Evolutionary conservation across 108 stramenopile genomes (phyloP), one percentile per base, ranked within the genome.

Genomic region (Schizochytrium sp.): DNA sequence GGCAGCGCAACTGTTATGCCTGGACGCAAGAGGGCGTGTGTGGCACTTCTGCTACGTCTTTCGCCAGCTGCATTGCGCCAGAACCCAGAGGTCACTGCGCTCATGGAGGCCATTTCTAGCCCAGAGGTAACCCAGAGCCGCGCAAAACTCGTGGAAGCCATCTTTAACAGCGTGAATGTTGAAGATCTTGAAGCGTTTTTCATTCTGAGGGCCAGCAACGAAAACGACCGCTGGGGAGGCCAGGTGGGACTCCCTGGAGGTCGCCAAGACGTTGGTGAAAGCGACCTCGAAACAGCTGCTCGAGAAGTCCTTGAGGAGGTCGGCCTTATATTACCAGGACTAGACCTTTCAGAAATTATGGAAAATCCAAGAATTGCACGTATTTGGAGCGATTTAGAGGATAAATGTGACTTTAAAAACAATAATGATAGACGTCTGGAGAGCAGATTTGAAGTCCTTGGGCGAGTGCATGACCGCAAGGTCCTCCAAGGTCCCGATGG

Each of bases 271-370:
- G 17, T 38, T n/a, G 76, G 76, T 38, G 76, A 83, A 28, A 50
- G 15, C 12, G 76, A 83, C 47, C 50, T n/a, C 50, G 76, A 17
- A n/a, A 83, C 76, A n/a, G 76, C 53, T 10, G 76, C 76, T 47
- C 76, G 76, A 47, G 76, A 83, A 40, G 76, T 83, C 50, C 55
- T 49, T 10, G 76, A 83, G 76, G 76, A 83, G 28, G 76, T 83
- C 15, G 76, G 76, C 10, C 76, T 83, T 10, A 53, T 83, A 53
- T 53, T 83, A 10, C 76, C 76, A 17, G 76, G 40, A 8, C 76
- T 83, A 0, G 76, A 49, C 50, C 59, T 60, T 60, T 28, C 28
- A 28, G 28, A 28, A 28, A 28, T 28, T 28, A 28, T 28, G 28
- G 28, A 28, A 28, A 28, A 28, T 28, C 12, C 12, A 38, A 69